phyloP scores from a whole-genome alignment of 441 rosid genomes.

The Adansonia madagascariensis region DNA sequence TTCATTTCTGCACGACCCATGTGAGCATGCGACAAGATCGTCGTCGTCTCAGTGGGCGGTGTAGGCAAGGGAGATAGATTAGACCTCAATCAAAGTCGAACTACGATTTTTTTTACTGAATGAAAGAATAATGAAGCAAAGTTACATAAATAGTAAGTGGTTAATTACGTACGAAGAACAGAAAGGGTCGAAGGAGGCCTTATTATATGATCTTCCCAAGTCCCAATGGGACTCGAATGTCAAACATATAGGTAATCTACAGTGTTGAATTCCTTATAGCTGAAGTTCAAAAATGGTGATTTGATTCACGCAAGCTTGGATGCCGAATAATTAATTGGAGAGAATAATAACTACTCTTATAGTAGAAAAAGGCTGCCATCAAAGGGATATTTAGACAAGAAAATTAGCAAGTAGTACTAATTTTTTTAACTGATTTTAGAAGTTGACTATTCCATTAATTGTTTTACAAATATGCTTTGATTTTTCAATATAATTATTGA shows the following conservation, averaged over 20 bases:
- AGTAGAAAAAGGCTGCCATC: background rate
- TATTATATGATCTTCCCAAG: slow-evolving; percentile 17
- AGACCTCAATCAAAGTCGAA: slow-evolving; percentile 2
- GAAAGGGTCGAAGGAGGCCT: background rate
- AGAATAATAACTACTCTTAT: background rate
- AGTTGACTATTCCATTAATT: too few species aligned
- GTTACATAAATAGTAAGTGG: slow-evolving; percentile 24
- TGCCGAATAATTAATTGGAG: background rate
- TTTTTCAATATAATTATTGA: too few species aligned
- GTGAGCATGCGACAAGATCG: slow-evolving; percentile 33
- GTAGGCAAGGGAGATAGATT: slow-evolving; percentile 19
- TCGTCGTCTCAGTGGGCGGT: slow-evolving; percentile 39
- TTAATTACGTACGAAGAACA: slow-evolving; percentile 16
- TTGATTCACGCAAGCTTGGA: background rate
- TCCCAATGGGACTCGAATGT: background rate
- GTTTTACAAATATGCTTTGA: background rate
- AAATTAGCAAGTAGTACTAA: too few species aligned
- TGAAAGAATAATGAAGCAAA: slow-evolving; percentile 32
- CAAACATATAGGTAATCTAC: background rate
- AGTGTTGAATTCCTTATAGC: background rate
- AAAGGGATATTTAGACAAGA: too few species aligned
- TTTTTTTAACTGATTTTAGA: background rate
- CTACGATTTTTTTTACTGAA: background rate
- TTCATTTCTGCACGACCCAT: slow-evolving; percentile 25
- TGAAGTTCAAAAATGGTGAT: background rate